phyloP scores from a whole-genome alignment of 495 filamentous ascomycete species.

The Annulohypoxylon stygium region DNA sequence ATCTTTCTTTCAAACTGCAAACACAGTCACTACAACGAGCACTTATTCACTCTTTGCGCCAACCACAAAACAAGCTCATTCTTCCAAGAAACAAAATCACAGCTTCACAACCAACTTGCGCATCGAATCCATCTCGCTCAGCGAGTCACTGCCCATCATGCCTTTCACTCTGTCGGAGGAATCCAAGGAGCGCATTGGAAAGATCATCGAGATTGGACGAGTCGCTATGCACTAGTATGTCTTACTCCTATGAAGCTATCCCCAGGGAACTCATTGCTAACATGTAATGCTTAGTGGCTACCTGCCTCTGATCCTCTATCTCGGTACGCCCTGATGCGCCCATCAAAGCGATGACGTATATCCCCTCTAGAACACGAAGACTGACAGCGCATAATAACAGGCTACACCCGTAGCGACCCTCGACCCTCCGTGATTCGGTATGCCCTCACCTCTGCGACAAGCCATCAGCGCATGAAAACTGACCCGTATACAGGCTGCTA shows the following conservation, averaged over 20 bases:
- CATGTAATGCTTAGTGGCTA: conserved; percentile 76
- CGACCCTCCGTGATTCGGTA: conserved; percentile 95
- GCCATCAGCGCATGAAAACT: conserved; percentile 20
- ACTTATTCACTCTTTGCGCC: not conserved
- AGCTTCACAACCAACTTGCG: too few relatives aligned
- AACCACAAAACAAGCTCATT: not conserved
- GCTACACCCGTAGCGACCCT: conserved; percentile 93
- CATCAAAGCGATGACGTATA: conserved; percentile 17
- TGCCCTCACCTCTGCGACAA: conserved; percentile 12
- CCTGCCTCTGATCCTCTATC: conserved; percentile 94
- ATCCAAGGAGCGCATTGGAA: conserved; percentile 98
- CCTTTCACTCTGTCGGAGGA: conserved; percentile 92
- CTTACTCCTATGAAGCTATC: not conserved
- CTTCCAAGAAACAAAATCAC: not conserved
- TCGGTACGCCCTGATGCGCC: conserved; percentile 72
- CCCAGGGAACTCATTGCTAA: conserved; percentile 6
- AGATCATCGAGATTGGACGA: conserved; percentile 92
- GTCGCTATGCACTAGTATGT: conserved; percentile 97
- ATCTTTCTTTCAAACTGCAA: not conserved
- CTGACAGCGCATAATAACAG: conserved; percentile 61
- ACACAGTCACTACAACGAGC: not conserved
- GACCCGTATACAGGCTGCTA: conserved; percentile 68
- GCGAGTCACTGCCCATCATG: conserved; percentile 62
- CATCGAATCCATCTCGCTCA: not conserved
- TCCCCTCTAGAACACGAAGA: not conserved